Evolutionary conservation across 257 asterid genomes (phyloP).

Genomic region (Nicotiana obtusifolia): DNA sequence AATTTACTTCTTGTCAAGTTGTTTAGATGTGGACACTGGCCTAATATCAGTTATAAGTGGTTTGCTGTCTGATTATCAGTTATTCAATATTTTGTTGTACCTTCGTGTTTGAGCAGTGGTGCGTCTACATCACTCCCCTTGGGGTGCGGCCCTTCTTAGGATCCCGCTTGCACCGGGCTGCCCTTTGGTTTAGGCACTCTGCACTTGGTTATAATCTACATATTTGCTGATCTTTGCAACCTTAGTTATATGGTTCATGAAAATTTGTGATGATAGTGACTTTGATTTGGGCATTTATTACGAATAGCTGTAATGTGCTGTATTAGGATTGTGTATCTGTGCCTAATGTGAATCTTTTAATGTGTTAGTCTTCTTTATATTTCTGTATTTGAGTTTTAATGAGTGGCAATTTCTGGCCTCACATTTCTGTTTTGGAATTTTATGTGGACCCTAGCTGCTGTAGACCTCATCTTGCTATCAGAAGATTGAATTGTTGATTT

Average conservation of each 20-base stretch:
- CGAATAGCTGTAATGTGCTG: neutral
- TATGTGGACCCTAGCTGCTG: conserved; percentile 5
- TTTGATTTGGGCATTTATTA: neutral
- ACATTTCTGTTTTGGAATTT: neutral
- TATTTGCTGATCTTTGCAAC: neutral
- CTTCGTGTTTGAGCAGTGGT: no score
- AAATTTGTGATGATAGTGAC: neutral
- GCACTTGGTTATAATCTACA: neutral
- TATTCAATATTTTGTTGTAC: no score
- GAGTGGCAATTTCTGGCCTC: neutral
- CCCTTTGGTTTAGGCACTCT: neutral
- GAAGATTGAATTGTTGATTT: neutral
- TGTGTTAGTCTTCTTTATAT: no score
- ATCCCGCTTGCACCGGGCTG: no score
- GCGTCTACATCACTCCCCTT: no score
- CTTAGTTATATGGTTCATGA: neutral
- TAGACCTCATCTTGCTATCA: conserved; percentile 7
- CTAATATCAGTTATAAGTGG: neutral
- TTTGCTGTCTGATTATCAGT: no score
- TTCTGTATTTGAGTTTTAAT: neutral
- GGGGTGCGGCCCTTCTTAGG: no score
- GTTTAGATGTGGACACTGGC: neutral
- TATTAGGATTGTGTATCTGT: no score
- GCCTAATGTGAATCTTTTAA: neutral
- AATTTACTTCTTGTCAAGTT: neutral